Conservation (phyloP, 768 basidiomycete genomes). For the Coprinopsis strossmayeri region DNA sequence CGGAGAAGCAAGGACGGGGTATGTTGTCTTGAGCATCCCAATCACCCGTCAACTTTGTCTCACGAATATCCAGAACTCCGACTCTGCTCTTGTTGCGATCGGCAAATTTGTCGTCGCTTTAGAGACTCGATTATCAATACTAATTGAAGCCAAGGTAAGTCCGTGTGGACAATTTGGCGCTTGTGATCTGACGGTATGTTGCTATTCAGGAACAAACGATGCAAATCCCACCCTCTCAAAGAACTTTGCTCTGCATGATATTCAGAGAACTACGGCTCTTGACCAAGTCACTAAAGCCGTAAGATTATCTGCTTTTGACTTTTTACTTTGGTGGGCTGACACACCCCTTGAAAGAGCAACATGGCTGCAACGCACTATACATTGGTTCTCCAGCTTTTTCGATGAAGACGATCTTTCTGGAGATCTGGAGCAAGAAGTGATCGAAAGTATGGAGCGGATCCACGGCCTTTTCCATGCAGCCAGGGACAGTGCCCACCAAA, state of each 20-base stretch:
- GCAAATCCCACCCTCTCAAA: conserved; percentile 48
- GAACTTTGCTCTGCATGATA: conserved; percentile 53
- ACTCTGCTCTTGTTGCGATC: conserved; percentile 24
- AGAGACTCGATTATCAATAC: conserved; percentile 47
- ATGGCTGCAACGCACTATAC: conserved; percentile 38
- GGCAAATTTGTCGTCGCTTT: conserved; percentile 46
- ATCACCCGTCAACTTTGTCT: background rate
- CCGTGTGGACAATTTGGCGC: background rate
- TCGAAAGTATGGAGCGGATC: conserved; percentile 33
- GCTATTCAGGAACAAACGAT: conserved; percentile 45
- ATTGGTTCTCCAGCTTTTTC: conserved; percentile 37
- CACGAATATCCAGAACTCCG: conserved; percentile 20
- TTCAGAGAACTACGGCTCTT: conserved; percentile 60
- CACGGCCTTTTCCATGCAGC: conserved; percentile 47
- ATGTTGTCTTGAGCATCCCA: too few species aligned
- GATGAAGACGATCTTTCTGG: conserved; percentile 30
- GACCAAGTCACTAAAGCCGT: conserved; percentile 61
- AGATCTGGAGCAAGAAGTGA: conserved; percentile 37
- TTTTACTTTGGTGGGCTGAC: background rate
- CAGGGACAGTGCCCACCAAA: conserved; percentile 36
- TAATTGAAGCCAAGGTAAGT: conserved; percentile 53
- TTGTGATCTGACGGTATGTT: background rate
- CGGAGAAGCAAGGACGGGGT: conserved; percentile 38
- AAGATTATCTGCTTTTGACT: conserved; percentile 17
- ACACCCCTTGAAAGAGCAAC: conserved; percentile 25